Percentiles rank a stretch among this genome's conserved stretches.
These are phyloP conservation scores for Miamiensis avidus DNA, from an alignment of 169 alveolate genomes.

Conservation along the genomic window DNA sequence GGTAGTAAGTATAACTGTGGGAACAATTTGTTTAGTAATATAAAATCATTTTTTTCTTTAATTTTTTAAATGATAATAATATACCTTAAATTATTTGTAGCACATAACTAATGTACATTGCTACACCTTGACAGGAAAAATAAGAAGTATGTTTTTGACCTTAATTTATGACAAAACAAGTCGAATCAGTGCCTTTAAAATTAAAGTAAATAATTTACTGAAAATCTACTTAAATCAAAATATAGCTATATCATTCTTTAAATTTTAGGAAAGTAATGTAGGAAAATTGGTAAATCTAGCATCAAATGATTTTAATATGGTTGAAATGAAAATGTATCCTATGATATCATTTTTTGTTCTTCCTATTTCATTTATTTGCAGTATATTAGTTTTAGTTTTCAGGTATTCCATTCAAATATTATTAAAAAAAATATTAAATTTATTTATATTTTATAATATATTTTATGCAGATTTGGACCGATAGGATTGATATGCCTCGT, in stretches of 20 bases:
- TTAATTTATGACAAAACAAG: neutral
- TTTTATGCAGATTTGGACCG: constrained; percentile 11
- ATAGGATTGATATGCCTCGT: constrained; percentile 14
- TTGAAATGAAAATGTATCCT: constrained; percentile 11
- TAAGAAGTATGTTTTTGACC: neutral
- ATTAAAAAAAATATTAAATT: too few relatives aligned
- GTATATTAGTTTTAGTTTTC: neutral
- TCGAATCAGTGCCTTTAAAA: neutral
- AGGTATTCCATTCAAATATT: neutral
- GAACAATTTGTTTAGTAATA: too few relatives aligned
- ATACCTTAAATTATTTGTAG: too few relatives aligned
- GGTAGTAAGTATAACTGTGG: too few relatives aligned
- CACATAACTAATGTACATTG: too few relatives aligned
- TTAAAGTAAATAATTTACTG: neutral
- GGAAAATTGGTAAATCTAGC: constrained; percentile 26
- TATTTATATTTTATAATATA: neutral
- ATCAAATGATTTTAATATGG: constrained; percentile 24
- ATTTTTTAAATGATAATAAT: too few relatives aligned
- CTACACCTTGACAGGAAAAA: too few relatives aligned
- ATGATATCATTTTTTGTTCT: neutral
- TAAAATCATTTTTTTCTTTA: too few relatives aligned
- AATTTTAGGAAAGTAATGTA: constrained; percentile 2
- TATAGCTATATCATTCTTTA: too few relatives aligned
- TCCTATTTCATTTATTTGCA: neutral
- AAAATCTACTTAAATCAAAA: neutral